Conservation (phyloP, 2,329 filamentous ascomycete genomes). For the Colletotrichum echinochloae region DNA sequence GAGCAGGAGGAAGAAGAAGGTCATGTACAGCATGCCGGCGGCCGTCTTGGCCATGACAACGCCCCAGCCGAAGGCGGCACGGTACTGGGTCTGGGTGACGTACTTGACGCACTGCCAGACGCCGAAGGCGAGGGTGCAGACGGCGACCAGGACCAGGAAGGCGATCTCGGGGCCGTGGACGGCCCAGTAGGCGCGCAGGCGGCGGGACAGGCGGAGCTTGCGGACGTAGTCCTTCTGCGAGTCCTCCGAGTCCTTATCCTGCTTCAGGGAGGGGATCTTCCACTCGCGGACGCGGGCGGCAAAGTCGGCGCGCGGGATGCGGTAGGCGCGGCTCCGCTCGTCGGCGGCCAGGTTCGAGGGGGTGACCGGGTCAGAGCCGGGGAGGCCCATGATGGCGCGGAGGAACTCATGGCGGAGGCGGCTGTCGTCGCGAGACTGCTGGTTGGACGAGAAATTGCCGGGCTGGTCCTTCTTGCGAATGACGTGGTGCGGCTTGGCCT, state of each 20-base stretch:
- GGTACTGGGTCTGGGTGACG: slow-evolving; percentile 56
- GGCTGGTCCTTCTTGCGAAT: slow-evolving; percentile 49
- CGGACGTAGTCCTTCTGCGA: slow-evolving; percentile 61
- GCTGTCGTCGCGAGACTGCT: slow-evolving; percentile 43
- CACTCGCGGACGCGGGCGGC: slow-evolving; percentile 56
- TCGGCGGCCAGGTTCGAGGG: slow-evolving; percentile 59
- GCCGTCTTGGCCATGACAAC: slow-evolving; percentile 66
- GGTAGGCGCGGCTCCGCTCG: slow-evolving; percentile 52
- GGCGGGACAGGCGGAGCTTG: slow-evolving; percentile 58
- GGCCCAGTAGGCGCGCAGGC: slow-evolving; percentile 65
- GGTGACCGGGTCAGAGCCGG: slow-evolving; percentile 52
- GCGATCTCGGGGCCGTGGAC: slow-evolving; percentile 65
- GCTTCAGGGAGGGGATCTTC: slow-evolving; percentile 61
- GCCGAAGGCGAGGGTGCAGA: slow-evolving; percentile 62
- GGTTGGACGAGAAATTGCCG: slow-evolving; percentile 41
- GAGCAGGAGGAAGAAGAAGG: slow-evolving; percentile 68
- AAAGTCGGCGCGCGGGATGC: slow-evolving; percentile 61
- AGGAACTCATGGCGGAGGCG: slow-evolving; percentile 64
- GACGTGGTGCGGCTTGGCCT: slow-evolving; percentile 59
- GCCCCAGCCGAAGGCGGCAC: slow-evolving; percentile 66
- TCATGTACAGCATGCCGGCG: slow-evolving; percentile 67
- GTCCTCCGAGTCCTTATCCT: slow-evolving; percentile 60
- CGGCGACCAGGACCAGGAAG: slow-evolving; percentile 61
- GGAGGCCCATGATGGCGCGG: slow-evolving; percentile 60
- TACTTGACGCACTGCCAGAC: slow-evolving; percentile 69